Conservation (phyloP, 1,139 yeast genomes). For the Nakaseomyces bracarensis region DNA sequence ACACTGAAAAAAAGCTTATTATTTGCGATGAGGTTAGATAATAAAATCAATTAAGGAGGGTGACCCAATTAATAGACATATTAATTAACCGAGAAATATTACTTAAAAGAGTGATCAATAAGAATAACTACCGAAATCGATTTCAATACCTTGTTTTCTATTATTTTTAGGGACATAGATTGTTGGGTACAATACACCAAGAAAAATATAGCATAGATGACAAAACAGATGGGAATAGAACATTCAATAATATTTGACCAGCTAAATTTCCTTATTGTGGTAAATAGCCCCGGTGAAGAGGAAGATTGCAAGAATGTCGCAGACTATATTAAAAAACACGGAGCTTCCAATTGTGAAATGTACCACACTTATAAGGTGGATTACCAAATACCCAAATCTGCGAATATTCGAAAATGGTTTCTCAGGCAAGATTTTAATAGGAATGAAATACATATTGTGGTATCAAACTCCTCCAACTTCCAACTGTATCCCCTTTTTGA, state of each 20-base stretch:
- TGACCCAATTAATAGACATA: too few relatives aligned
- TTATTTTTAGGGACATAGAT: too few relatives aligned
- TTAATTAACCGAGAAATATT: too few relatives aligned
- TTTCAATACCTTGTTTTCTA: too few relatives aligned
- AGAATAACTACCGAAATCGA: background rate
- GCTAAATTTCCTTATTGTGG: conserved; percentile 2
- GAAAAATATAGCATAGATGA: too few relatives aligned
- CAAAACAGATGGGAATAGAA: background rate
- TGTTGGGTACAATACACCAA: too few relatives aligned
- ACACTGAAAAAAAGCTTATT: too few relatives aligned
- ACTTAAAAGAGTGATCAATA: conserved; percentile 2
- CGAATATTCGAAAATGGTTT: conserved; percentile 14
- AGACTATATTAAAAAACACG: background rate
- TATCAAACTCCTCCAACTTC: conserved; percentile 48
- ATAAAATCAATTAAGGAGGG: too few relatives aligned
- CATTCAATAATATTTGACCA: background rate
- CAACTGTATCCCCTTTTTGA: conserved; percentile 45
- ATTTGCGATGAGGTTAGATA: too few relatives aligned
- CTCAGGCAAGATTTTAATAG: conserved; percentile 10
- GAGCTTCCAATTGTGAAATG: background rate
- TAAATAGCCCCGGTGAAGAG: background rate
- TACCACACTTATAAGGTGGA: conserved; percentile 4
- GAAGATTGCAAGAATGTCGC: background rate
- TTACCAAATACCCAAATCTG: background rate
- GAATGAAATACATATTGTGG: conserved; percentile 40